Conservation (phyloP, 768 basidiomycete species). For the Lentinula lateritia region DNA sequence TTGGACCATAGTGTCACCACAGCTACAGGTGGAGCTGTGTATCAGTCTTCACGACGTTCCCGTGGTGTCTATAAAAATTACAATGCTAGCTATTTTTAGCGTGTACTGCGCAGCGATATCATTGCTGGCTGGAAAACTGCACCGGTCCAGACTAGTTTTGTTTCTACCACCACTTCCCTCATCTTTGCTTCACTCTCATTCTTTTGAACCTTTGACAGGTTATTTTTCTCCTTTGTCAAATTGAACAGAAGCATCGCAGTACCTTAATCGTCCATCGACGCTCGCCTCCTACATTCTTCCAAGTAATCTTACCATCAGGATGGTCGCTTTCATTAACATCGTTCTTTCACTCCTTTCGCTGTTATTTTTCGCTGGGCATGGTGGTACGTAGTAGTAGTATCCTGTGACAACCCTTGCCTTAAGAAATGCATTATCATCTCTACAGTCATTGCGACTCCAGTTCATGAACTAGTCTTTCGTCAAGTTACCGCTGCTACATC, state of each 20-base stretch:
- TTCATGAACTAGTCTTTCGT: neutral
- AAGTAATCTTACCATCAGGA: conserved; percentile 1
- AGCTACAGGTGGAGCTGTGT: no score
- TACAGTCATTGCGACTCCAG: neutral
- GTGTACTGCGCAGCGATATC: neutral
- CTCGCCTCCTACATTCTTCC: neutral
- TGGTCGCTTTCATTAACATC: neutral
- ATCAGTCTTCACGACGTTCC: no score
- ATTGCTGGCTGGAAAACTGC: neutral
- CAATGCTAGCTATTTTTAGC: neutral
- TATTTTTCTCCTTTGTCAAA: neutral
- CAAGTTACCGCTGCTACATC: conserved; percentile 1
- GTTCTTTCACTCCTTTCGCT: neutral
- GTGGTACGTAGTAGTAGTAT: neutral
- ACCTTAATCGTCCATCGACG: neutral
- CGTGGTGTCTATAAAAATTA: no score
- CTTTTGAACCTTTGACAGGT: neutral
- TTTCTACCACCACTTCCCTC: neutral
- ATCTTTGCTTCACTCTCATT: neutral
- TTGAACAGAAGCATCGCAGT: neutral
- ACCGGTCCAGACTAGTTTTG: neutral
- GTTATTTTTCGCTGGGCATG: neutral
- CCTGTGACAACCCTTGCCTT: no score
- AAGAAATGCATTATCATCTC: neutral
- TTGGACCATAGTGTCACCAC: no score